Evolutionary conservation across 2,329 filamentous ascomycete genomes (phyloP), one percentile per base, ranked within the genome.

Genomic region (Trichoderma aggressivum): DNA sequence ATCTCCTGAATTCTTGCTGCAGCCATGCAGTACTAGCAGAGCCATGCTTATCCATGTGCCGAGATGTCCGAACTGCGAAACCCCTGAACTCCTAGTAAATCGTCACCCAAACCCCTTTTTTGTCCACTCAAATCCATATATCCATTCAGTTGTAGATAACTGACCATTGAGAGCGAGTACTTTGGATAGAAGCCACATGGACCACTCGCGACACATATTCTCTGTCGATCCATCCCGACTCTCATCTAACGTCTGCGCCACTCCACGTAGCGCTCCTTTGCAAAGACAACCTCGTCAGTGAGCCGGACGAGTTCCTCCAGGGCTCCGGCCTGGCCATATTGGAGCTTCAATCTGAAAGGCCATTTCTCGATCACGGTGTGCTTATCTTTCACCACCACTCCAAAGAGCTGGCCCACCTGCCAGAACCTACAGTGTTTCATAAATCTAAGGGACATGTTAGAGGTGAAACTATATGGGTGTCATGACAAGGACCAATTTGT

Each of bases 311-410:
- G 55, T 3, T 70, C 68, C 28, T 70, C 68, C 32, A 58, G 1
- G 18, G 68, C 50, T 24, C 59, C 68, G 0, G 50, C n/a, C 2
- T 70, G 59, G 12, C 28, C 68, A 7, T 50, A 4, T 24, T 4
- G 34, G 18, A 43, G 32, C 21, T 64, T 63, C 26, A 50, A 3
- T 6, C n/a, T 32, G 14, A 47, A 47, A 4, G 68, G 68, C 68
- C 68, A 70, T 16, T 64, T 64, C 10, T 70, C 68, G 12, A 70
- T 50, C 3, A 70, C 28, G 2, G 60, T 70, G 21, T 70, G 32
- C 50, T 58, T 53, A 14, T 43, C 30, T 28, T 70, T 70, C 61
- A 70, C 24, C 16, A 34, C 34, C 60, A 32, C 1, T 0, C 26
- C 26, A 24, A 47, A 14, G 14, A 18, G 2, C 12, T 39, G 1